These are phyloP conservation scores for Nicotiana rustica DNA, from an alignment of 305 asterid species.

Conservation along the genomic window DNA sequence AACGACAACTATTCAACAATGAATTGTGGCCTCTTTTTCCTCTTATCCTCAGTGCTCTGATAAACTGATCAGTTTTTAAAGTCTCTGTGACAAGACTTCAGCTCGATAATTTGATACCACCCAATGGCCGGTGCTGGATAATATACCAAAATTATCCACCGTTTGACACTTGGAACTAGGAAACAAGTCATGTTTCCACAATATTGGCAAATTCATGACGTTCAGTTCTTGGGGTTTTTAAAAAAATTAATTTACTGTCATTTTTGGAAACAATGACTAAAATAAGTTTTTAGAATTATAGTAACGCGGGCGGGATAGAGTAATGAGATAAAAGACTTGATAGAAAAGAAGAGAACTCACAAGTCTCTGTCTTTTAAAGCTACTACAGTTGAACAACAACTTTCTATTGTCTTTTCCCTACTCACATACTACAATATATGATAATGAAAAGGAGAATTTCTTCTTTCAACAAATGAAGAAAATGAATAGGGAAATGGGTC, in stretches of 20 bases:
- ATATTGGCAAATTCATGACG: slow-evolving; percentile 27
- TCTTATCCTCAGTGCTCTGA: neutral
- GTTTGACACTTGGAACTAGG: slow-evolving; percentile 29
- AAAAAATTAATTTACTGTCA: too few species aligned
- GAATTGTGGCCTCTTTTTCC: neutral
- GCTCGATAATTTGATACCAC: slow-evolving; percentile 16
- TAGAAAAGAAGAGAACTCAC: neutral
- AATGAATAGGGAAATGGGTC: neutral
- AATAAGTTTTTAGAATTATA: neutral
- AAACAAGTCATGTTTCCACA: slow-evolving; percentile 28
- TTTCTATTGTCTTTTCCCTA: neutral
- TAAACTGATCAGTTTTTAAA: neutral
- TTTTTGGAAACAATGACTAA: too few species aligned
- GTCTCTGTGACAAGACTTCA: slow-evolving; percentile 32
- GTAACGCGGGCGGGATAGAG: neutral
- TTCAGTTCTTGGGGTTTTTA: neutral
- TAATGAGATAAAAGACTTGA: neutral
- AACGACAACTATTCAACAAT: neutral
- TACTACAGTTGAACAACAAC: neutral
- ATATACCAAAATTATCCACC: neutral
- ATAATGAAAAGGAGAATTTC: slow-evolving; percentile 13
- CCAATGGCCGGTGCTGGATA: slow-evolving; percentile 19
- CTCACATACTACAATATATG: neutral
- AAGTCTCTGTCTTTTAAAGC: neutral
- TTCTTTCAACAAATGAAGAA: slow-evolving; percentile 21